Evolutionary conservation across 495 filamentous ascomycete genomes (phyloP), one percentile per base, ranked within the genome.

Genomic region (Aspergillus bertholletiae): DNA sequence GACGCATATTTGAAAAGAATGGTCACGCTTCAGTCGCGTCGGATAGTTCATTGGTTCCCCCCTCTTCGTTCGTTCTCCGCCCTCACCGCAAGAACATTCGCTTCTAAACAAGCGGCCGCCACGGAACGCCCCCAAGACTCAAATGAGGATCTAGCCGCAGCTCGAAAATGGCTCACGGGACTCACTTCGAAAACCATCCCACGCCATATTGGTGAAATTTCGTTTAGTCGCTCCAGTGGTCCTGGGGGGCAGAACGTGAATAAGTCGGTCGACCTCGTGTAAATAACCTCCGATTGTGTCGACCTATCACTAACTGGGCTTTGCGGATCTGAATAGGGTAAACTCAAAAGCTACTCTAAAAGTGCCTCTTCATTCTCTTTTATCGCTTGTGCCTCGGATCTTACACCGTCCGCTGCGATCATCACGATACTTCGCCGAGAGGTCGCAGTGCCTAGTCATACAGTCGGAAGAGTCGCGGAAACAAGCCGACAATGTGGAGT

Each of bases 211-310:
- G 82, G 86, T 49, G 80, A 84, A 48, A 72, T 93, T 21, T 83
- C 77, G 7, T 97, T 87, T 67, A 89, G 89, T 55, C 80, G 91
- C 22, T 92, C 93, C n/a, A 90, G 89, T 52, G 94, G 94, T 0
- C 89, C 93, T 9, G 94, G 94, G 18, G 94, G 94, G 6, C 94
- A 98, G 65, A 93, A 97, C 73, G 90, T 94, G 41, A 98, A 98
- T 71, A 97, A 96, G 93, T 97, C 76, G 56, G 83, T 77, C 21
- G 41, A 46, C 20, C 37, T 22, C 37, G 22, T 17, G 30, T 46
- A 18, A 21, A n/a, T 30, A 12, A 37, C 17, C 4, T 26, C 20
- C 40, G 15, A 13, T 9, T 20, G 15, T 21, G 17, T 45, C 17
- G 35, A 27, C 23, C 46, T 17, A 50, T 49, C 30, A 30, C 28